These are phyloP conservation scores for Kodamaea alishanica DNA, from an alignment of 1,139 yeast genomes.

Conservation along the genomic window DNA sequence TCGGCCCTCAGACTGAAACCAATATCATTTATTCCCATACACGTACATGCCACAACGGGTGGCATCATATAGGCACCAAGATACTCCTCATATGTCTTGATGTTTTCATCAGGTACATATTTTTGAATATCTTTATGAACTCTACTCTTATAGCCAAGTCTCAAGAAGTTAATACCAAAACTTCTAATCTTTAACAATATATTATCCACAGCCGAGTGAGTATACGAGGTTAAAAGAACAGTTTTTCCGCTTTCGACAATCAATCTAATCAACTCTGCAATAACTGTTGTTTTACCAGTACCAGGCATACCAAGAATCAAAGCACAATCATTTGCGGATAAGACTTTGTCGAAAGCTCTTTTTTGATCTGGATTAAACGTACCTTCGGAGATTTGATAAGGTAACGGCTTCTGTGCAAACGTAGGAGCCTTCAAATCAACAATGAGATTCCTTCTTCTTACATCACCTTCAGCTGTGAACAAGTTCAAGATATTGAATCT, in stretches of 20 bases:
- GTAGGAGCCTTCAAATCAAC: constrained; percentile 52
- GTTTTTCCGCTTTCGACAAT: constrained; percentile 60
- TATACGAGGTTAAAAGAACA: constrained; percentile 78
- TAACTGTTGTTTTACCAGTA: constrained; percentile 94
- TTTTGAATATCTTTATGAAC: constrained; percentile 62
- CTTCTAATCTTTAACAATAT: constrained; percentile 67
- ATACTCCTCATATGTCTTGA: constrained; percentile 46
- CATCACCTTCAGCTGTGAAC: constrained; percentile 55
- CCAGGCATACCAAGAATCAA: constrained; percentile 97
- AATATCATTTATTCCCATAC: constrained; percentile 71
- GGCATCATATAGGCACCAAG: constrained; percentile 48
- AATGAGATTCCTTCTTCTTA: constrained; percentile 49
- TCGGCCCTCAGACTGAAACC: constrained; percentile 50
- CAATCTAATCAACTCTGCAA: constrained; percentile 65
- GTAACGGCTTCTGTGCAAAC: constrained; percentile 27
- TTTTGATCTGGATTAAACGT: constrained; percentile 65
- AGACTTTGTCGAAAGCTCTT: constrained; percentile 60
- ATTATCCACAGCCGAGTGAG: constrained; percentile 96
- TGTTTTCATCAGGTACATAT: constrained; percentile 46
- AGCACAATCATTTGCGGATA: constrained; percentile 69
- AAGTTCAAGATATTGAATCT: constrained; percentile 71
- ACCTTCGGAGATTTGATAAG: constrained; percentile 15
- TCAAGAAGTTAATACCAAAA: constrained; percentile 42
- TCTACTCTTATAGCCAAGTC: constrained; percentile 55
- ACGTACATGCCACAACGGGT: constrained; percentile 82